Evolutionary conservation across 1,284 basidiomycete genomes (phyloP), one percentile per base, ranked within the genome.

Genomic region (Rugosomyces carneus): DNA sequence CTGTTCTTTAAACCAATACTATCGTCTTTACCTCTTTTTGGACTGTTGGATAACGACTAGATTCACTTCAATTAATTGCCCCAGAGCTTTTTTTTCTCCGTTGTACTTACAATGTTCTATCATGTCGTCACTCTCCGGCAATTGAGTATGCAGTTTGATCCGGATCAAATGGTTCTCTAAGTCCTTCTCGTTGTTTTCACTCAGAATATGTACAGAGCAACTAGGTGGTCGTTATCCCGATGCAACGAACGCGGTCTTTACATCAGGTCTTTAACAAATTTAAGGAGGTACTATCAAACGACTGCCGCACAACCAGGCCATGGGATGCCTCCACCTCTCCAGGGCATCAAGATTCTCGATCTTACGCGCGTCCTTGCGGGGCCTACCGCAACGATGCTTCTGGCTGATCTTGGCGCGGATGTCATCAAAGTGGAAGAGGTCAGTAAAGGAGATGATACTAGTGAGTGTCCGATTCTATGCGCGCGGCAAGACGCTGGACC

Each of bases 391-490:
- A 92, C 93, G 1, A 93, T 95, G 91, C 74, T 93, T 49, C 73
- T 94, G 15, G 91, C 81, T 24, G 90, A 93, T 68, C 70, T 91
- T 18, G 90, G 85, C 40, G 93, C 93, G 45, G 91, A 96, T 61
- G 91, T 97, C 29, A 83, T 96, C 65, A 98, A 92, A 65, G 78
- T 93, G 18, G 90, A 93, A 61, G 84, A 90, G 56, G 76, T 84
- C 26, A 74, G 74, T 21, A 74, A 75, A 46, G 93, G 94, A 26
- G 94, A 98, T 60, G 94, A 97, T 66, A 97, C 94, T 18, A 80
- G 93, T 85, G n/a, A 24, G 52, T 46, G 27, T 3, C n/a, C n/a
- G n/a, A n/a, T n/a, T n/a, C n/a, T n/a, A n/a, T n/a, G n/a, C n/a
- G n/a, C n/a, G n/a, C n/a, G n/a, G n/a, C n/a, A n/a, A n/a, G n/a